Conservation (phyloP, 1,139 yeast species). For the Yamadazyma oceani region DNA sequence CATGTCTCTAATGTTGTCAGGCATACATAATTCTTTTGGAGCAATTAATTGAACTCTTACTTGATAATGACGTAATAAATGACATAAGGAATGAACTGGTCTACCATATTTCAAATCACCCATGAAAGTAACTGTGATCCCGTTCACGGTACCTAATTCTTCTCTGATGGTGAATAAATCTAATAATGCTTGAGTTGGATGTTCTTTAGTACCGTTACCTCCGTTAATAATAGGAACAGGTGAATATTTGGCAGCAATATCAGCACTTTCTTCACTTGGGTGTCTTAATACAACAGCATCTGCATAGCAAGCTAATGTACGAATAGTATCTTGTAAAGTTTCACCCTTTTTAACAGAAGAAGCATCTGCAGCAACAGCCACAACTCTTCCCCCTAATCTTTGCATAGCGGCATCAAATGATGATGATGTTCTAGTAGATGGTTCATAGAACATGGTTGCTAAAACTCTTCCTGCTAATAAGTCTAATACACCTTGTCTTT, state of each 20-base stretch:
- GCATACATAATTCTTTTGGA: slow-evolving; percentile 85
- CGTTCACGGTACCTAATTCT: slow-evolving; percentile 97
- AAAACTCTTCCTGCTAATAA: slow-evolving; percentile 85
- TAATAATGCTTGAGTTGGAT: slow-evolving; percentile 97
- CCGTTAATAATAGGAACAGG: slow-evolving; percentile 98
- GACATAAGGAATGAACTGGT: slow-evolving; percentile 96
- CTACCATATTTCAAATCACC: slow-evolving; percentile 98
- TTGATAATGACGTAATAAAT: slow-evolving; percentile 86
- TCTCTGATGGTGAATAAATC: slow-evolving; percentile 98
- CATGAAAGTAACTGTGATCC: slow-evolving; percentile 97
- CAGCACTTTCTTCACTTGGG: slow-evolving; percentile 89
- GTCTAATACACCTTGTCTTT: slow-evolving; percentile 93
- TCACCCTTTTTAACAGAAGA: slow-evolving; percentile 98
- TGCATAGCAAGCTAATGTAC: slow-evolving; percentile 92
- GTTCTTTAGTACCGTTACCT: slow-evolving; percentile 97
- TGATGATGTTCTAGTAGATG: slow-evolving; percentile 94
- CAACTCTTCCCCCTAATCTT: slow-evolving; percentile 97
- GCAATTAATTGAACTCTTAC: slow-evolving; percentile 91
- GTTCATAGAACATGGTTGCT: slow-evolving; percentile 97
- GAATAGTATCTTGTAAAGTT: slow-evolving; percentile 93
- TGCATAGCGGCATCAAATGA: slow-evolving; percentile 99
- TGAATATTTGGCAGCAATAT: slow-evolving; percentile 92
- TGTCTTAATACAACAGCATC: slow-evolving; percentile 98
- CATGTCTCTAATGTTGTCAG: slow-evolving; percentile 67
- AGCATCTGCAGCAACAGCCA: slow-evolving; percentile 77